Conservation (phyloP, 2,329 filamentous ascomycete species). For the Calonectria pteridis region DNA sequence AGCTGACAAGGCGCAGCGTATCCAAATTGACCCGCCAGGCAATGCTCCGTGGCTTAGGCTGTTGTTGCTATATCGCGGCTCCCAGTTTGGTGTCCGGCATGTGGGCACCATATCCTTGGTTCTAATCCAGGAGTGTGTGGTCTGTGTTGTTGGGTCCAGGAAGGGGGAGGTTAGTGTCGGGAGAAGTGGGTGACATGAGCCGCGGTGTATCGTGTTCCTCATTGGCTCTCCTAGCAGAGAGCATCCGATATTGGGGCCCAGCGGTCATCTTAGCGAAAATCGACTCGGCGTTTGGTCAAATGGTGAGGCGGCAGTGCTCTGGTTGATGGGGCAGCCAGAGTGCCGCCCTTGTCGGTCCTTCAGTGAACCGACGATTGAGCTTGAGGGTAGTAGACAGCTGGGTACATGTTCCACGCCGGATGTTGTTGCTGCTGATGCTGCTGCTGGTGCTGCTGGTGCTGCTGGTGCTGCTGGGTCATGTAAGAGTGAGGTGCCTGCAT, state of each 20-base stretch:
- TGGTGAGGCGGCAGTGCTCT: background rate
- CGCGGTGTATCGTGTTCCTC: background rate
- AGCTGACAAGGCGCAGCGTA: constrained; percentile 49
- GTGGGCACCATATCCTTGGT: background rate
- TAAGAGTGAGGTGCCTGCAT: constrained; percentile 42
- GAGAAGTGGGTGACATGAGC: constrained; percentile 1
- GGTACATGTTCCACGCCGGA: constrained; percentile 50
- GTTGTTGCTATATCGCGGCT: constrained; percentile 45
- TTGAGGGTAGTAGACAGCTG: constrained; percentile 49
- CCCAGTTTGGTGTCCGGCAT: constrained; percentile 31
- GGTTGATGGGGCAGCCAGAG: background rate
- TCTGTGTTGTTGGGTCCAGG: background rate
- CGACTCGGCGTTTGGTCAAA: constrained; percentile 16
- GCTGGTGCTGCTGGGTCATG: constrained; percentile 43
- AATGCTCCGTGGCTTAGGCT: constrained; percentile 53
- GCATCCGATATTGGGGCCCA: constrained; percentile 5
- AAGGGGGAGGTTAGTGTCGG: constrained; percentile 7
- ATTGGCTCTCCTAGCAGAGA: background rate
- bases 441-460: constrained; percentile 30
- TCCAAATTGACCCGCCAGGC: constrained; percentile 48
- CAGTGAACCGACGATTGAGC: constrained; percentile 50
- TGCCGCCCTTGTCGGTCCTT: constrained; percentile 22
- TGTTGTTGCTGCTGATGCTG: constrained; percentile 45
- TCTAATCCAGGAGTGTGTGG: background rate
- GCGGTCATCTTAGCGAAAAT: background rate